Evolutionary conservation across 257 asterid genomes (phyloP).

Genomic region (Solanum okadae): DNA sequence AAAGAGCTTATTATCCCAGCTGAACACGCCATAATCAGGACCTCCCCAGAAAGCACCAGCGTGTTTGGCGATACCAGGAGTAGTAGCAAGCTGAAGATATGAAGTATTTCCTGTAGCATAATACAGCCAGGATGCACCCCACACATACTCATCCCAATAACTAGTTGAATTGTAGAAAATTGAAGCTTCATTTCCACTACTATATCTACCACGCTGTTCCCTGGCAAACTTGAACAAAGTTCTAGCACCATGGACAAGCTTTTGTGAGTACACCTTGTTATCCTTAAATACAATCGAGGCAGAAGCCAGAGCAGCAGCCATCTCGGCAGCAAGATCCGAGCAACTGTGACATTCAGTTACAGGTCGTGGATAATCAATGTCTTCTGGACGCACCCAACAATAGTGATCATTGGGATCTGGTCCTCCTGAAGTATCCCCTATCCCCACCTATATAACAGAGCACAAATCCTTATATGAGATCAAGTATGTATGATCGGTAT

Average conservation of each 20-base stretch:
- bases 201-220: constrained; percentile 84
- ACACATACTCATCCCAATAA: constrained; percentile 78
- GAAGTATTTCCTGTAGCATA: constrained; percentile 85
- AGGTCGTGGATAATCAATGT: constrained; percentile 74
- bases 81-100: constrained; percentile 84
- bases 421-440: constrained; percentile 74
- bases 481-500: neutral
- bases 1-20: constrained; percentile 93
- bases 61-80: constrained; percentile 61
- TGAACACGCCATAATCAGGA: constrained; percentile 74
- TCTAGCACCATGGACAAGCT: constrained; percentile 92
- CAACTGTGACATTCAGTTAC: constrained; percentile 55
- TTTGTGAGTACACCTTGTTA: constrained; percentile 74
- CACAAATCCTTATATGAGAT: neutral
- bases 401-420: constrained; percentile 65
- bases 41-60: constrained; percentile 99
- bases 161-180: constrained; percentile 70
- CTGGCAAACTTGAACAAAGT: constrained; percentile 71
- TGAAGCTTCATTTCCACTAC: constrained; percentile 57
- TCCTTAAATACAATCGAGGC: constrained; percentile 95
- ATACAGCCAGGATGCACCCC: constrained; percentile 97
- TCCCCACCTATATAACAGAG: constrained; percentile 54
- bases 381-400: constrained; percentile 97
- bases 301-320: constrained; percentile 97
- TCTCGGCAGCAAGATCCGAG: constrained; percentile 92